These are phyloP conservation scores for Coemansia sp. DNA, from an alignment of 192 early-diverging fungal genomes.

Conservation along the genomic window DNA sequence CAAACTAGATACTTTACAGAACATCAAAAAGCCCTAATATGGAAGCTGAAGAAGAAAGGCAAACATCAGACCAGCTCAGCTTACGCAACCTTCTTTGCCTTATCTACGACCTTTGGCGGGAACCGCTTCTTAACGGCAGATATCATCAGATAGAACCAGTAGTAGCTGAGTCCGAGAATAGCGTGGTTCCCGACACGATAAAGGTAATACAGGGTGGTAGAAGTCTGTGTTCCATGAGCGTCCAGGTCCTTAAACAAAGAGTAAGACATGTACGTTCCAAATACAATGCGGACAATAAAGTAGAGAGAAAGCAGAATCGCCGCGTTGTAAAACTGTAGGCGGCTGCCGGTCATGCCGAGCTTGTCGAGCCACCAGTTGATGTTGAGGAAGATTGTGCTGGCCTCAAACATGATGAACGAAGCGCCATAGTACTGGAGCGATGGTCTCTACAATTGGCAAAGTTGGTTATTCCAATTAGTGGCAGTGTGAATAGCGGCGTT, in stretches of 20 bases:
- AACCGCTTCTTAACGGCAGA: conserved; percentile 43
- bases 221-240: conserved; percentile 31
- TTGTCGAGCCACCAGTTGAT: conserved; percentile 92
- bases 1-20: neutral
- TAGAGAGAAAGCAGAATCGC: conserved; percentile 72
- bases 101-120: conserved; percentile 13
- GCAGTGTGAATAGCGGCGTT: too few relatives aligned
- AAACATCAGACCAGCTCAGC: neutral
- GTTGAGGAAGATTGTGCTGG: conserved; percentile 89
- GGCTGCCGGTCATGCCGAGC: conserved; percentile 74
- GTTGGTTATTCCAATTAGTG: too few relatives aligned
- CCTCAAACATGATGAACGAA: conserved; percentile 86
- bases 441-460: conserved; percentile 58
- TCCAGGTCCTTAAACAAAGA: conserved; percentile 51
- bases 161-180: conserved; percentile 45
- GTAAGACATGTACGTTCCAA: conserved; percentile 74
- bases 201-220: conserved; percentile 39
- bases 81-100: conserved; percentile 12
- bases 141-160: conserved; percentile 57
- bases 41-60: neutral
- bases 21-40: neutral
- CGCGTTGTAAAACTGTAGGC: conserved; percentile 81
- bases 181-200: conserved; percentile 46
- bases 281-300: conserved; percentile 72
- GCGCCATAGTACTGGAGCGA: conserved; percentile 85